Base-by-base conservation (phyloP, 345 rosid genomes). In the Turnera subulata region DNA sequence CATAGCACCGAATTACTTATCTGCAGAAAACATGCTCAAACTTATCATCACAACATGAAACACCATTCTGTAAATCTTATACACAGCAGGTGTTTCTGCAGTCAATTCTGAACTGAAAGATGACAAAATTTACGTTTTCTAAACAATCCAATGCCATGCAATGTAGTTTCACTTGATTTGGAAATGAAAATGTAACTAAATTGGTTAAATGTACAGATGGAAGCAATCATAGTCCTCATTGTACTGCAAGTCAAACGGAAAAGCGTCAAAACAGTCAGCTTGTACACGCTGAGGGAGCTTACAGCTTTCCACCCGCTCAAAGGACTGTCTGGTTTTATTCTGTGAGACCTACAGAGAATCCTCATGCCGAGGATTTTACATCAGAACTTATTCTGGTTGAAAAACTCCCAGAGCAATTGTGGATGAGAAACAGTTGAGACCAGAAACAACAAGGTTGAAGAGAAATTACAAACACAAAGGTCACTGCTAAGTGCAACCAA, bases 371-470 rank as follows among this genome's bases (percentile, higher is more conserved):
- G 53, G 51, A 62, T 42, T n/a, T 56, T 55, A 51, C 55, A 63
- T 15, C 15, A 60, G 22, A 49, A 17, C 56, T 69, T 72, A 72
- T 72, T 75, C 56, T 24, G 10, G 50, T 11, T 5, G 0, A 32
- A 12, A n/a, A 47, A 13, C 22, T 15, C 5, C 39, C 25, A n/a
- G 17, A 1, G 32, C 44, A 42, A 21, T 21, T 48, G 38, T 6
- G 7, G 50, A 24, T 10, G 49, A 24, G 7, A 24, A 62, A 38
- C 20, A 39, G 29, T 46, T 48, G 43, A 11, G 16, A 25, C 46
- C 26, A 35, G 13, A 37, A 56, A 25, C 20, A 59, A 64, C 42
- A 11, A 4, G 24, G 10, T 20, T 5, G 18, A 8, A 10, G 33
- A 24, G 46, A 22, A 42, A n/a, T 38, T 46, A 61, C 59, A 37